Evolutionary conservation across 495 filamentous ascomycete species (phyloP).

Genomic region (Bombardia bombarda): DNA sequence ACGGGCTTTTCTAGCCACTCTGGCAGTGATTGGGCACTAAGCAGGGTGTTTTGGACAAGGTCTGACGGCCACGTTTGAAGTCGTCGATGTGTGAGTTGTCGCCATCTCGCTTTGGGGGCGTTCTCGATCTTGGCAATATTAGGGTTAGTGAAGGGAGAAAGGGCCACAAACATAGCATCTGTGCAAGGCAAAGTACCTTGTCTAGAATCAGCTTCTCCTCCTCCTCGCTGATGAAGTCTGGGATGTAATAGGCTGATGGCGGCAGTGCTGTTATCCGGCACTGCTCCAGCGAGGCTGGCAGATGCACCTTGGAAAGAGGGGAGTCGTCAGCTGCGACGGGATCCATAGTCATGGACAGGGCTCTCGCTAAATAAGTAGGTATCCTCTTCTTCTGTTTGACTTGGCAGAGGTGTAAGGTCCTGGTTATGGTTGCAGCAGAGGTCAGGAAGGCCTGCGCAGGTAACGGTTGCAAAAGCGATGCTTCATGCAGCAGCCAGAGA

Average conservation of each 20-base stretch:
- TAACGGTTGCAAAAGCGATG: too few relatives aligned
- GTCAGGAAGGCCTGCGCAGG: too few relatives aligned
- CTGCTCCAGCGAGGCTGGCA: constrained; percentile 39
- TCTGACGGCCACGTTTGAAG: constrained; percentile 86
- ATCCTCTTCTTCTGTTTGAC: too few relatives aligned
- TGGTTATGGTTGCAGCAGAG: too few relatives aligned
- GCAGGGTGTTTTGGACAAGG: constrained; percentile 60
- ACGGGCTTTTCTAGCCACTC: constrained; percentile 67
- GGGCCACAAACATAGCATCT: not conserved
- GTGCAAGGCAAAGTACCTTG: constrained; percentile 48
- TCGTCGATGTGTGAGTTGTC: constrained; percentile 71
- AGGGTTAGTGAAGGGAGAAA: constrained; percentile 11
- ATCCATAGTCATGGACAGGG: not conserved
- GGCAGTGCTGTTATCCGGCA: constrained; percentile 54
- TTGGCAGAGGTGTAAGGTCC: too few relatives aligned
- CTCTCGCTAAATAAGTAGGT: too few relatives aligned
- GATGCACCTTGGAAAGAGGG: constrained; percentile 4
- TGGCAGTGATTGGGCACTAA: constrained; percentile 62
- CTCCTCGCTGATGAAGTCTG: constrained; percentile 70
- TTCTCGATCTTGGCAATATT: constrained; percentile 33
- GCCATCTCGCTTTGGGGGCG: constrained; percentile 75
- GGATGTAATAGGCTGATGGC: constrained; percentile 70
- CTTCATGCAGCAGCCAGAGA: too few relatives aligned
- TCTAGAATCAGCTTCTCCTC: constrained; percentile 66
- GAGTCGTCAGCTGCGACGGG: not conserved